Percentiles rank a stretch among this genome's conserved stretches.
These are phyloP conservation scores for Ogataea hybrid DNA, from an alignment of 1,139 yeast genomes.

Conservation along the genomic window DNA sequence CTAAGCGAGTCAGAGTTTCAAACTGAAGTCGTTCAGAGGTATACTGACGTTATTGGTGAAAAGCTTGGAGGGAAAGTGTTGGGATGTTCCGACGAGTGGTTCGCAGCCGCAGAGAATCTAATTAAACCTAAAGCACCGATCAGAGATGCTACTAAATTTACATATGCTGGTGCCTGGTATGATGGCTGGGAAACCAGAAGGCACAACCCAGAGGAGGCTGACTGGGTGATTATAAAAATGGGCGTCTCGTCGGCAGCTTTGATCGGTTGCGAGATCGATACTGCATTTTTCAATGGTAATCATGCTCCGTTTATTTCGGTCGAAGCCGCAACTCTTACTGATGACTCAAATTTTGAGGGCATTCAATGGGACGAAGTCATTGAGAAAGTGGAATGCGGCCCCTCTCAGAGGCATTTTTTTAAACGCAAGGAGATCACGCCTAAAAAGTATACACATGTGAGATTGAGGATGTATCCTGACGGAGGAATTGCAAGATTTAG, in stretches of 20 bases:
- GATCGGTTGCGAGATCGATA: slow-evolving; percentile 84
- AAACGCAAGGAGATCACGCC: slow-evolving; percentile 56
- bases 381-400: slow-evolving; percentile 77
- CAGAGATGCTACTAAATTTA: slow-evolving; percentile 75
- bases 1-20: slow-evolving; percentile 41
- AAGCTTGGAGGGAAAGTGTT: slow-evolving; percentile 77
- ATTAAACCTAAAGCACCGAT: slow-evolving; percentile 78
- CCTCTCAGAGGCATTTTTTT: slow-evolving; percentile 82
- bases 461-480: slow-evolving; percentile 91
- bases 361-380: slow-evolving; percentile 70
- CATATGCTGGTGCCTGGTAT: slow-evolving; percentile 92
- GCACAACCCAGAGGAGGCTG: slow-evolving; percentile 80
- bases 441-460: slow-evolving; percentile 69
- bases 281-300: slow-evolving; percentile 91
- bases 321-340: slow-evolving; percentile 56
- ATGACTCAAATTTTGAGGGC: slow-evolving; percentile 32
- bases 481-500: slow-evolving; percentile 97
- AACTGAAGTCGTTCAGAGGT: slow-evolving; percentile 44
- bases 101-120: slow-evolving; percentile 89
- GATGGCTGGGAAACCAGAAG: slow-evolving; percentile 99
- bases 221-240: slow-evolving; percentile 77
- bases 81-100: slow-evolving; percentile 84
- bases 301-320: slow-evolving; percentile 90
- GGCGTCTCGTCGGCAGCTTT: slow-evolving; percentile 83
- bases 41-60: slow-evolving; percentile 76